Evolutionary conservation across 208 protist genomes (phyloP), one percentile per base, ranked within the genome.

Genomic region (Crithidia bombi): DNA sequence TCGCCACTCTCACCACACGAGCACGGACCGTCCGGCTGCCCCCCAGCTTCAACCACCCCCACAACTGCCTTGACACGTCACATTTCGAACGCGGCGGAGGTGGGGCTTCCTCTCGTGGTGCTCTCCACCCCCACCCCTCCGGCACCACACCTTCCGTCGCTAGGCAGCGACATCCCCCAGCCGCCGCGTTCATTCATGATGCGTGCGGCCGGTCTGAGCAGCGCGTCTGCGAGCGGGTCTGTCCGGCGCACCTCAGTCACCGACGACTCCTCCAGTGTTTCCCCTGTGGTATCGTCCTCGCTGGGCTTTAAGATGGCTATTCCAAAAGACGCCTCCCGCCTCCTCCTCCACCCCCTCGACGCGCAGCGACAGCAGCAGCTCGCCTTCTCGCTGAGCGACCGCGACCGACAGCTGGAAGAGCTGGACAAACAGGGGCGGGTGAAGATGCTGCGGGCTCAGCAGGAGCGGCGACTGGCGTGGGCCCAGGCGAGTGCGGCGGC

Each of bases 311-410:
- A 23, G n/a, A 62, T 75, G 49, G 25, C 64, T 15, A 47, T 85
- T 52, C 84, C 85, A 0, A 73, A 79, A 21, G 81, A 86, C 28
- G 79, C 80, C 7, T 75, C 58, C 6, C 47, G 47, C 0, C 70
- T 92, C 39, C 76, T 95, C 0, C 71, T 66, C 17, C 62, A 79
- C n/a, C 81, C 78, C 49, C 59, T 95, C 25, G 76, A 85, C 19
- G 65, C 78, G 12, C 86, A 95, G 65, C 68, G 68, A 15, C 56
- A 57, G 65, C 51, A 56, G n/a, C 50, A 54, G 15, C 47, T 75
- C 19, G 50, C 70, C 38, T 86, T 89, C 52, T 32, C 52, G 5
- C 21, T 87, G n/a, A 82, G 77, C 17, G 50, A 76, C 12, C 28
- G 36, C 2, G 76, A 91, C 23, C 39, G 54, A 35, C 51, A 76